A percentile compares a stretch with the other conserved stretches of the same genome.
Evolutionary conservation across 2,329 filamentous ascomycete genomes (phyloP).

Genomic region (Sporothrix schenckii): DNA sequence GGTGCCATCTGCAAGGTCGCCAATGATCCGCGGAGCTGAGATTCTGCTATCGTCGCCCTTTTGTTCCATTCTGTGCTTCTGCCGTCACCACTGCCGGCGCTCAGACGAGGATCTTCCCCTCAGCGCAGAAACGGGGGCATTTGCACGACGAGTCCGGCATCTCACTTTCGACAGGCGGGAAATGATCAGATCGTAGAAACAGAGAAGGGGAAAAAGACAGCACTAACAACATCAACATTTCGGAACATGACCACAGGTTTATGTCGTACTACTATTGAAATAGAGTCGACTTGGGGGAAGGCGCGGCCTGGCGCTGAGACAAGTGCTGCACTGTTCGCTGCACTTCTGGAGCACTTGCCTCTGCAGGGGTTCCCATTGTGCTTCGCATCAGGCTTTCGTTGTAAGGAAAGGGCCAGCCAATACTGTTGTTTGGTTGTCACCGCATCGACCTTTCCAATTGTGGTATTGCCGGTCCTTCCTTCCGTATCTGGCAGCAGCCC

Average conservation of each 20-base stretch:
- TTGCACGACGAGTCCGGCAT: background rate
- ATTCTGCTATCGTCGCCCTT: background rate
- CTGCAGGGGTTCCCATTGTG: conserved; percentile 27
- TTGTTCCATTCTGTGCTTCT: background rate
- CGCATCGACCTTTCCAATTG: background rate
- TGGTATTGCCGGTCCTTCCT: background rate
- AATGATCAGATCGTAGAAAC: background rate
- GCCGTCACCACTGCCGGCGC: conserved; percentile 8
- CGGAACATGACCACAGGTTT: too few species aligned
- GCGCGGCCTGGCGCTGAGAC: conserved; percentile 8
- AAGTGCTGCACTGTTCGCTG: background rate
- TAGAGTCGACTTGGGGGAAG: background rate
- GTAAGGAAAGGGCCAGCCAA: background rate
- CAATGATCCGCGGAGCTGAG: background rate
- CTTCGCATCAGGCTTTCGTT: background rate
- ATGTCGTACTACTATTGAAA: too few species aligned
- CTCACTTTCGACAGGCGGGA: background rate
- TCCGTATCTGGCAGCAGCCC: background rate
- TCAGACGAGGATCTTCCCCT: conserved; percentile 18
- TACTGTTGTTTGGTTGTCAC: background rate
- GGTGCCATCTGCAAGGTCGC: background rate
- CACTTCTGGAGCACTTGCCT: conserved; percentile 6
- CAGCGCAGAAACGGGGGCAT: background rate
- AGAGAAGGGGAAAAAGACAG: too few species aligned
- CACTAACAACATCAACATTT: too few species aligned